Evolutionary conservation across 495 filamentous ascomycete genomes (phyloP), one percentile per base, ranked within the genome.

Genomic region (Penicillium pancosmium): DNA sequence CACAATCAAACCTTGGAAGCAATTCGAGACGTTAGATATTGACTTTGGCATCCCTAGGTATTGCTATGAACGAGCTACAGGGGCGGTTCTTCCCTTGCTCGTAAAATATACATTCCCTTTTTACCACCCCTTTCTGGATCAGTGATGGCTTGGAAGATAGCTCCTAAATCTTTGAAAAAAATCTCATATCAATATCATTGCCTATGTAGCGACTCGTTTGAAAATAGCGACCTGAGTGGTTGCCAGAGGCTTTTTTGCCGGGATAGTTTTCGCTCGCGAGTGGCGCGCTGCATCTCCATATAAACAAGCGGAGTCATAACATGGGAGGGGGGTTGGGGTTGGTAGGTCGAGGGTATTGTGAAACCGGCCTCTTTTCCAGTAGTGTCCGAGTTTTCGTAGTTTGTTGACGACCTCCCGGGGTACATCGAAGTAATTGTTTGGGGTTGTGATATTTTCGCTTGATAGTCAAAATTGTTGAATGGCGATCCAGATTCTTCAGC

Each of bases 261-360:
- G 8, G 60, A 52, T 43, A 31, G 31, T 19, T 55, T 63, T 25
- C 54, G 36, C 34, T 62, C 56, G 16, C 40, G 53, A n/a, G 52
- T 25, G 19, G 50, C 33, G 8, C 56, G 60, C 27, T 63, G 63
- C 63, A 63, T 59, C 10, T 66, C 56, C 41, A 56, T 56, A 19
- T 56, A 63, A 8, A 60, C 50, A 8, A 43, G 19, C 6, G 63
- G 63, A 0, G 63, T 66, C 49, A 66, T 57, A 33, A 66, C 54
- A 6, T 25, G 49, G 43, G 63, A 54, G 4, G 63, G 60, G 13
- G 63, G 60, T 7, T 25, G 60, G 1, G 50, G 63, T 25, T 52
- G 25, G 15, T 15, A n/a, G 6, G 34, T 27, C 19, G 43, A n/a
- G 16, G 36, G 6, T 15, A 34, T 36, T 27, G 11, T 0, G 2